Conservation (phyloP, 2,329 filamentous ascomycete species). For the Cladorrhinum sp. region DNA sequence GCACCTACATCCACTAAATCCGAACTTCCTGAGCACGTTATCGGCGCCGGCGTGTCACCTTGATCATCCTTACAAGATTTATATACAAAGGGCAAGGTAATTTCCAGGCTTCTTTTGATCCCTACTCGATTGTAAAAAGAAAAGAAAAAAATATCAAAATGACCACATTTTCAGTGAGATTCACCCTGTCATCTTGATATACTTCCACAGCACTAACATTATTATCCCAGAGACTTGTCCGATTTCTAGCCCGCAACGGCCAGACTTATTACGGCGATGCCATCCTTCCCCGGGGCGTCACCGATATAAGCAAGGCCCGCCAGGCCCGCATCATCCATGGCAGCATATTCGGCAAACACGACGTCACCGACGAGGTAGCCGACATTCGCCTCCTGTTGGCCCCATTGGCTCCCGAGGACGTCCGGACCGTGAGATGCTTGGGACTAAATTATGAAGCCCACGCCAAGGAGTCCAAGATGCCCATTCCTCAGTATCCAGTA, state of each 20-base stretch:
- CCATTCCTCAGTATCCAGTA: background rate
- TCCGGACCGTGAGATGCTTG: slow-evolving; percentile 65
- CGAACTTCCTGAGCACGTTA: slow-evolving; percentile 7
- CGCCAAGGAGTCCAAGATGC: slow-evolving; percentile 51
- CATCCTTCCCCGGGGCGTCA: slow-evolving; percentile 59
- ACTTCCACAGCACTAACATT: background rate
- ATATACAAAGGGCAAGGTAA: too few relatives aligned
- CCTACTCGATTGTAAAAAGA: too few relatives aligned
- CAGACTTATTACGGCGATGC: slow-evolving; percentile 71
- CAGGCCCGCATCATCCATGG: slow-evolving; percentile 62
- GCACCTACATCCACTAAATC: background rate
- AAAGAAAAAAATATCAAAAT: slow-evolving; percentile 10
- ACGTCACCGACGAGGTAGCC: slow-evolving; percentile 60
- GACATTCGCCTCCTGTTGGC: slow-evolving; percentile 57
- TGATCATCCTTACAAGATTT: too few relatives aligned
- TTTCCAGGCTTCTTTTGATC: too few relatives aligned
- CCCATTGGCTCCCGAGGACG: slow-evolving; percentile 60
- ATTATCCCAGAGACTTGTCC: slow-evolving; percentile 63
- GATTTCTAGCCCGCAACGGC: slow-evolving; percentile 70
- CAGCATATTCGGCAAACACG: slow-evolving; percentile 62
- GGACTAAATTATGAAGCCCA: slow-evolving; percentile 72
- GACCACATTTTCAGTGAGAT: slow-evolving; percentile 27
- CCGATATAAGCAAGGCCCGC: slow-evolving; percentile 58
- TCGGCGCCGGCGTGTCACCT: background rate
- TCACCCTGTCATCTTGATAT: background rate